Base-by-base conservation (phyloP, 1,139 yeast species). In the Taphrina betulina region DNA sequence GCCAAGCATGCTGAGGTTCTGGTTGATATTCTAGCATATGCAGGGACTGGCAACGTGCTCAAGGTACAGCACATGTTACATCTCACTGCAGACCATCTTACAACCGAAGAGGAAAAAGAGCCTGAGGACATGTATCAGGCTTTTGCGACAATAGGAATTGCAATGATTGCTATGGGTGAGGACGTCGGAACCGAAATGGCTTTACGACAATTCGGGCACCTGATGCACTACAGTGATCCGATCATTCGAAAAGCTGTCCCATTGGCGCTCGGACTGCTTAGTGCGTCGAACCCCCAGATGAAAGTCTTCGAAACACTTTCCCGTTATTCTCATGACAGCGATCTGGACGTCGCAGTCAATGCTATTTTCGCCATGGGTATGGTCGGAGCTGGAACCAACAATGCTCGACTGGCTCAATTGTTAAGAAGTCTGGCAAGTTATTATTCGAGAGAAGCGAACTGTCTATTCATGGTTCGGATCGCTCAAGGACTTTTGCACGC, bases 171-270 rank as follows among this genome's bases (percentile, higher is more conserved):
- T 24, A 84, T 94, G 88, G 98, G 99, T 61, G 99, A 94, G 71
- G 95, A 88, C 62, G 87, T 94, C 70, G 98, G 98, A 38, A 95
- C 86, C 70, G 97, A 92, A 65, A 94, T 94, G 98, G 84, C 94
- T 12, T 75, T 92, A 66, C 92, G 98, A 70, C 98, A 94, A 71
- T 92, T 90, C 68, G 90, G 95, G 52, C 98, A 94, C 70, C 45
- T 64, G 70, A 89, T 94, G 95, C 98, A 94, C 71, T 94, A 92
- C 69, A 98, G 98, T 60, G 92, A 89, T 65, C 82, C 95, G 17
- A 80, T 87, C 62, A 87, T 92, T 61, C 85, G 94, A 68, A 82
- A 96, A 65, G 89, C 96, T 14, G 98, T 94, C 43, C 99, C 99
- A 37, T 78, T 94, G 63, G 98, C 98, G 24, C 87, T 94, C 92